Conservation (phyloP, 1,284 basidiomycete genomes). For the Ceratobasidium papillatum region DNA sequence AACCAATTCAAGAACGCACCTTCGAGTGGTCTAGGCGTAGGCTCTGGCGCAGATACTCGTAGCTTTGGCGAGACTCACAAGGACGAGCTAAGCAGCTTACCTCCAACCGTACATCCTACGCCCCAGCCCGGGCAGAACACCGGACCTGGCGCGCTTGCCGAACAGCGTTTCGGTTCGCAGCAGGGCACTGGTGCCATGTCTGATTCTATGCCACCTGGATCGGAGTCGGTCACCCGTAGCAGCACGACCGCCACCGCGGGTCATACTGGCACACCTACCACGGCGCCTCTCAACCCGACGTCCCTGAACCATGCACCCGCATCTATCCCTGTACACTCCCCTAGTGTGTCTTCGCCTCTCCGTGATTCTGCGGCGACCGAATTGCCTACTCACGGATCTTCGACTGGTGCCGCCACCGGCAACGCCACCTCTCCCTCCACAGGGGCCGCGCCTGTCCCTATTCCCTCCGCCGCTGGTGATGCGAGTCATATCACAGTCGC, state of each 20-base stretch:
- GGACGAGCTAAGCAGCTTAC: constrained; percentile 65
- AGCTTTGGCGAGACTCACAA: constrained; percentile 84
- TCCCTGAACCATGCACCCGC: constrained; percentile 66
- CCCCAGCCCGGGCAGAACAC: constrained; percentile 14
- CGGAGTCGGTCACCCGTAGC: constrained; percentile 10
- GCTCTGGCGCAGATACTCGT: constrained; percentile 60
- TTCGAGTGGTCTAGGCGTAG: constrained; percentile 57
- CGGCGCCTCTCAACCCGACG: constrained; percentile 62
- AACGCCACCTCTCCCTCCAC: constrained; percentile 45
- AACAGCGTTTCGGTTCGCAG: constrained; percentile 35
- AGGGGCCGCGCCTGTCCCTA: constrained; percentile 35
- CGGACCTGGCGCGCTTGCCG: constrained; percentile 15
- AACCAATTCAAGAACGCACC: constrained; percentile 52
- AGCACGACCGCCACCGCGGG: constrained; percentile 17
- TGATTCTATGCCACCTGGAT: background rate
- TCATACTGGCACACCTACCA: constrained; percentile 38
- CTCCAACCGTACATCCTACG: constrained; percentile 25
- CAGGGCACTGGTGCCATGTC: constrained; percentile 17
- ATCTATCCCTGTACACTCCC: constrained; percentile 55
- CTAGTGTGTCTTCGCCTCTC: constrained; percentile 46
- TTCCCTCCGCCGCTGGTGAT: constrained; percentile 50
- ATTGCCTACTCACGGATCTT: constrained; percentile 46
- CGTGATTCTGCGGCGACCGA: constrained; percentile 43
- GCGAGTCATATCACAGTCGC: constrained; percentile 67
- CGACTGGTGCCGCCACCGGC: constrained; percentile 47